Evolutionary conservation across 2,329 filamentous ascomycete species (phyloP).

Genomic region (Albifimbria verrucaria): DNA sequence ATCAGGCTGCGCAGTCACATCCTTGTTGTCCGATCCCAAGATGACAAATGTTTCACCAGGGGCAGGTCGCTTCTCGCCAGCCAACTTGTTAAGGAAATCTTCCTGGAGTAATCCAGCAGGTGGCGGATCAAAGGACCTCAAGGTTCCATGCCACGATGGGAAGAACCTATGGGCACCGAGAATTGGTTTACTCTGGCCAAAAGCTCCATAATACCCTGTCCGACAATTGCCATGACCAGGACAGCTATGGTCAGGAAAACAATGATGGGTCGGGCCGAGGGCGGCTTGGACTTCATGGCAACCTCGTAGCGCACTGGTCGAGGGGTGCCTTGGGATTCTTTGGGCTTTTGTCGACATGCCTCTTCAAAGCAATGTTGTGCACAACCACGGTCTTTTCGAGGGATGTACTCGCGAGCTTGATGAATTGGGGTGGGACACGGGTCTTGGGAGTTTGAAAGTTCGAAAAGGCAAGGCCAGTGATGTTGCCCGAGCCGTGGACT

Average conservation of each 20-base stretch:
- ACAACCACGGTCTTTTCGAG: conserved; percentile 73
- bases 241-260: conserved; percentile 54
- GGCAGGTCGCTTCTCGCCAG: conserved; percentile 27
- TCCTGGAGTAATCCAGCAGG: conserved; percentile 22
- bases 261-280: conserved; percentile 49
- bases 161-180: conserved; percentile 55
- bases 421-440: conserved; percentile 31
- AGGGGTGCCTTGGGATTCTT: conserved; percentile 35
- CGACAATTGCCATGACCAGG: conserved; percentile 58
- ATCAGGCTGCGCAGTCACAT: conserved; percentile 14
- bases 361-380: conserved; percentile 70
- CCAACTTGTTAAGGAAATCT: conserved; percentile 34
- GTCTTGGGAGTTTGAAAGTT: conserved; percentile 52
- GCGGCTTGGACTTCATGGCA: conserved; percentile 51
- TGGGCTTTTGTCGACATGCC: conserved; percentile 33
- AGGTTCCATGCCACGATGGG: conserved; percentile 40
- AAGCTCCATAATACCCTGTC: conserved; percentile 64
- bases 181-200: conserved; percentile 52
- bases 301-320: conserved; percentile 68
- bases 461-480: conserved; percentile 59
- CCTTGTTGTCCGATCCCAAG: conserved; percentile 20
- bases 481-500: conserved; percentile 51
- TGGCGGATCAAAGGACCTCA: conserved; percentile 21
- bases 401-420: conserved; percentile 79
- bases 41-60: conserved; percentile 38